These are phyloP conservation scores for Hortiboletus campestris DNA, from an alignment of 768 basidiomycete genomes.

Conservation along the genomic window DNA sequence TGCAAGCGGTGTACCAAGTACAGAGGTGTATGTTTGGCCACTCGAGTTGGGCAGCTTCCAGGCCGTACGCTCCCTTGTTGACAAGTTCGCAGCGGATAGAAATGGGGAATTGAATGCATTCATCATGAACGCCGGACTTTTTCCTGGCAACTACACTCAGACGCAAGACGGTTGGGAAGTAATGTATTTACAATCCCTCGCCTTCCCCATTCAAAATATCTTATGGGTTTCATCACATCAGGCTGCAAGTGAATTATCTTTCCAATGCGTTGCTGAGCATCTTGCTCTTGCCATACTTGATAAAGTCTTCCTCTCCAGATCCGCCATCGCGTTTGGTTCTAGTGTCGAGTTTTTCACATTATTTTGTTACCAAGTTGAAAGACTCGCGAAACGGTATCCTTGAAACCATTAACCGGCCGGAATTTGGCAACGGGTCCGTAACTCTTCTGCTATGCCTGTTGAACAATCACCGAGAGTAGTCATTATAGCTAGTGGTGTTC, in stretches of 20 bases:
- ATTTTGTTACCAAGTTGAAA: conserved; percentile 4
- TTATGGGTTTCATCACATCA: conserved; percentile 7
- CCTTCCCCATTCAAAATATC: background rate
- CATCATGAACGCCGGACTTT: conserved; percentile 32
- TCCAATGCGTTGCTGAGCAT: conserved; percentile 33
- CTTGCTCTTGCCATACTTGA: conserved; percentile 34
- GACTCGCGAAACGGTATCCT: conserved; percentile 20
- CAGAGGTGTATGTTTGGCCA: conserved; percentile 29
- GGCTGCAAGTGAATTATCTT: conserved; percentile 37
- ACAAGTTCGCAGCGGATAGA: conserved; percentile 26
- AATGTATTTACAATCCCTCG: conserved; percentile 28
- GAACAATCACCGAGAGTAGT: background rate
- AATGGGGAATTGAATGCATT: conserved; percentile 27
- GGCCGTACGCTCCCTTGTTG: conserved; percentile 5
- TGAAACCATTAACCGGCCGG: conserved; percentile 19
- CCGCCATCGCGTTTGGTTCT: conserved; percentile 29
- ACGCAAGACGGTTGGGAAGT: conserved; percentile 50
- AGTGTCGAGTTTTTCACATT: conserved; percentile 33
- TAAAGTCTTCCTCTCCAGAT: conserved; percentile 20
- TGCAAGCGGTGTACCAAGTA: background rate
- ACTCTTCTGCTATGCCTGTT: background rate
- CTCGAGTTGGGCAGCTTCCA: conserved; percentile 36
- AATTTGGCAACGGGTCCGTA: conserved; percentile 23
- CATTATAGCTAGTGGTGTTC: conserved; percentile 6
- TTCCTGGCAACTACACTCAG: conserved; percentile 13